Percentiles rank a stretch among this genome's conserved stretches.
Evolutionary conservation across 495 filamentous ascomycete species (phyloP).

Genomic region (Letharia columbiana): DNA sequence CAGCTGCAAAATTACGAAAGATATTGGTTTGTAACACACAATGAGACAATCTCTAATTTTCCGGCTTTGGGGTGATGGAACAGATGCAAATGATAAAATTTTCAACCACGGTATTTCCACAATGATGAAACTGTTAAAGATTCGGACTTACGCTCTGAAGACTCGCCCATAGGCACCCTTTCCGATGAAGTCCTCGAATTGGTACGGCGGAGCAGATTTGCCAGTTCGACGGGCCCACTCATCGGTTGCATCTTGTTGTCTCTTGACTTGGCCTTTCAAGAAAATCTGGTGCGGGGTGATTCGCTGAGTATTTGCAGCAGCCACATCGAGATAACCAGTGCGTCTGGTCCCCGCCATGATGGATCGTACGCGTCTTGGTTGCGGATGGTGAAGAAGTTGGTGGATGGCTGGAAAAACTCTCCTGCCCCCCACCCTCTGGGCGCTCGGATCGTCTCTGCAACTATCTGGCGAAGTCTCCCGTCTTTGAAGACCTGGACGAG

Average conservation of each 20-base stretch:
- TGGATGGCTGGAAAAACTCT: neutral
- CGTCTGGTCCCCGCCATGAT: neutral
- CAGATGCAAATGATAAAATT: neutral
- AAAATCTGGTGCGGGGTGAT: slow-evolving; percentile 2
- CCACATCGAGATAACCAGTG: neutral
- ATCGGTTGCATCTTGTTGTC: slow-evolving; percentile 40
- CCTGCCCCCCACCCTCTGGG: neutral
- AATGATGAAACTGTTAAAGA: neutral
- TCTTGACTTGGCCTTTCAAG: slow-evolving; percentile 30
- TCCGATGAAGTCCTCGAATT: slow-evolving; percentile 81
- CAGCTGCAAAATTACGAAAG: neutral
- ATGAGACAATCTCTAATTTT: neutral
- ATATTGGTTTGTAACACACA: neutral
- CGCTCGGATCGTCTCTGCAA: neutral
- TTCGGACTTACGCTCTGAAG: slow-evolving; percentile 61
- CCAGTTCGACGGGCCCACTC: slow-evolving; percentile 44
- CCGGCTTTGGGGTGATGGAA: neutral
- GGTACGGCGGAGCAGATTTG: slow-evolving; percentile 51
- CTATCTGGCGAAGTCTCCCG: neutral
- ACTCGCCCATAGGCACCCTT: slow-evolving; percentile 95
- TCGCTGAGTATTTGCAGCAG: neutral
- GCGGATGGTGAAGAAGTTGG: neutral
- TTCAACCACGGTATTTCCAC: neutral
- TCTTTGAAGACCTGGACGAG: neutral
- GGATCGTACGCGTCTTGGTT: neutral